Evolutionary conservation across 1,139 yeast species (phyloP).

Genomic region (Sugiyamaella novakii): DNA sequence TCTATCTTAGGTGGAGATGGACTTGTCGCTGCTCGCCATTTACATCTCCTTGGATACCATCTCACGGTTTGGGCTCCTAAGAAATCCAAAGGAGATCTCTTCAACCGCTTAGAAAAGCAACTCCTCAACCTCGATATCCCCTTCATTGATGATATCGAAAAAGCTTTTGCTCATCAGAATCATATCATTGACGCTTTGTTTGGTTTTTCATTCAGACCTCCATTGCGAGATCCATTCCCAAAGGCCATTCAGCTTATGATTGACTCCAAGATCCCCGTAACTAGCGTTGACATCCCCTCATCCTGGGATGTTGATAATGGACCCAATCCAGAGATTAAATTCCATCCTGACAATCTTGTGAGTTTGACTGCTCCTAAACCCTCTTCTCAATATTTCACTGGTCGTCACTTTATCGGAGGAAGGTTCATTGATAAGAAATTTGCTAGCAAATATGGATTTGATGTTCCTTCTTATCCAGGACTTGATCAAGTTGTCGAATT

Average conservation of each 20-base stretch:
- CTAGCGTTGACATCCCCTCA: conserved; percentile 88
- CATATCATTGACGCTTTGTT: conserved; percentile 79
- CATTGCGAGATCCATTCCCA: conserved; percentile 78
- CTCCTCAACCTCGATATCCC: conserved; percentile 57
- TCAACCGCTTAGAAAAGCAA: conserved; percentile 55
- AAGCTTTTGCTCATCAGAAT: conserved; percentile 40
- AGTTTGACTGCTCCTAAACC: conserved; percentile 95
- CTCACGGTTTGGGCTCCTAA: conserved; percentile 60
- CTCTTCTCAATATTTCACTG: conserved; percentile 58
- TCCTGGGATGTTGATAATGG: conserved; percentile 97
- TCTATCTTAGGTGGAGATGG: conserved; percentile 75
- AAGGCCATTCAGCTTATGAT: conserved; percentile 55
- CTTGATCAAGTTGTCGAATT: conserved; percentile 52
- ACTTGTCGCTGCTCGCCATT: conserved; percentile 89
- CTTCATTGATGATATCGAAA: conserved; percentile 44
- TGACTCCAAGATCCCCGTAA: conserved; percentile 53
- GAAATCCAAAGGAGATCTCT: conserved; percentile 42
- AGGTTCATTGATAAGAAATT: conserved; percentile 68
- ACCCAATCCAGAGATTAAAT: conserved; percentile 50
- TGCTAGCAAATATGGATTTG: conserved; percentile 73
- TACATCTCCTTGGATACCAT: conserved; percentile 73
- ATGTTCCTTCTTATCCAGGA: conserved; percentile 56
- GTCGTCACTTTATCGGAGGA: conserved; percentile 83
- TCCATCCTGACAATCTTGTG: conserved; percentile 64
- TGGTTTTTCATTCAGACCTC: conserved; percentile 93